Base-by-base conservation (phyloP, 2,329 filamentous ascomycete genomes). In the Aspergillus thermomutatus region DNA sequence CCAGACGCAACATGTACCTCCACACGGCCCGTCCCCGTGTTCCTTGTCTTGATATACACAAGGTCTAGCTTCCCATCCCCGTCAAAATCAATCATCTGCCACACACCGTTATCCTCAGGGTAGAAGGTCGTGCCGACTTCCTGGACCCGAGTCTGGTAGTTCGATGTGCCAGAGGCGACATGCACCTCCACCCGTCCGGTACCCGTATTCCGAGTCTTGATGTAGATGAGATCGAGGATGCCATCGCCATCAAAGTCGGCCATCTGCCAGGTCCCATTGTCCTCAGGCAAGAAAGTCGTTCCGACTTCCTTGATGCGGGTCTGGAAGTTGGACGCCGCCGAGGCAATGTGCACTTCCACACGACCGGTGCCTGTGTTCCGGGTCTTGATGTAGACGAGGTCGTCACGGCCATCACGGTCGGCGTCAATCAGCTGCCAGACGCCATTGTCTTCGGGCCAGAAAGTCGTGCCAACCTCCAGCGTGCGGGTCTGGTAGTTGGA, bases 401-500 rank as follows among this genome's bases (percentile, higher is more conserved):
- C 59, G n/a, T 54, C 51, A 14, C 34, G 50, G 6, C 52, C 57
- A 34, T 61, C 59, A 34, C 54, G 51, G 11, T 61, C 57, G n/a
- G 50, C 50, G 46, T 60, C 59, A 4, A 47, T 52, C 10, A 59
- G 48, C 41, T 59, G 59, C 59, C 59, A 59, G 2, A 50, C 50
- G 8, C 56, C 56, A 17, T 56, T 57, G n/a, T 60, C 50, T 26
- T 59, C 57, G 41, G 52, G 26, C 14, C 10, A 17, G 28, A 80
- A 79, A 1, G 89, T 92, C 69, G 79, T 81, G 40, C 87, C 87
- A 0, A 86, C 83, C 28, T 82, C 78, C 75, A 87, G 87, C 75
- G 87, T 85, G 70, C 81, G 83, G 65, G 78, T 79, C 84, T 52
- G 46, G 27, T 57, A 61, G 37, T 40, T 53, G 14, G 57, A 61